Evolutionary conservation across 164 flowering plant genomes (phyloP), one percentile per base, ranked within the genome.

Genomic region (Santalum album): DNA sequence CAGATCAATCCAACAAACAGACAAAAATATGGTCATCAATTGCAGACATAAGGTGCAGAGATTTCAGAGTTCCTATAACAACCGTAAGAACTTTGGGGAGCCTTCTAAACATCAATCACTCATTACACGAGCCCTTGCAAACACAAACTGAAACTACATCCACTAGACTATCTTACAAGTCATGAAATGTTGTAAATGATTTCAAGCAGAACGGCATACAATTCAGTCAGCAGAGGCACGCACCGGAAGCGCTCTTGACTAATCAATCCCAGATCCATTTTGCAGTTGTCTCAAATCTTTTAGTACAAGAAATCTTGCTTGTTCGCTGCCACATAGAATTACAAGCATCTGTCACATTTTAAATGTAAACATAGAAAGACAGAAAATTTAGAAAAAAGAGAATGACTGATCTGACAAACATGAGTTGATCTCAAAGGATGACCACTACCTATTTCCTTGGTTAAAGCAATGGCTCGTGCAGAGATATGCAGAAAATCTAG

Each of bases 271-370:
- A 85, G 58, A 55, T 90, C 82, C 46, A 53, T 67, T 76, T 82
- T 82, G 79, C 84, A 80, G 38, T 74, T 69, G n/a, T 73, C 96
- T 83, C 77, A 85, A 44, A 24, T 80, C 85, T 51, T 75, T 75
- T 21, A 87, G 61, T 10, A 71, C 51, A 15, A 57, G 45, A 64
- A 66, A 75, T 44, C 65, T 72, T 12, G 72, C 69, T 79, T 90
- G n/a, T n/a, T n/a, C n/a, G 76, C 98, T 87, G 90, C 59, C 25
- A 51, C 35, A 25, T 2, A 62, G 27, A 60, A 46, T 20, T 34
- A 14, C 44, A 40, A 51, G 1, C 40, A 22, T 21, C 27, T 14
- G 52, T 50, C 51, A 60, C 23, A 40, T 40, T 48, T 29, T 42
- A 14, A 45, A 25, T 45, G n/a, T 6, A 54, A 47, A 54, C 0